Evolutionary conservation across 805 yeast species (phyloP).

Genomic region (Zygoascus ofunaensis): DNA sequence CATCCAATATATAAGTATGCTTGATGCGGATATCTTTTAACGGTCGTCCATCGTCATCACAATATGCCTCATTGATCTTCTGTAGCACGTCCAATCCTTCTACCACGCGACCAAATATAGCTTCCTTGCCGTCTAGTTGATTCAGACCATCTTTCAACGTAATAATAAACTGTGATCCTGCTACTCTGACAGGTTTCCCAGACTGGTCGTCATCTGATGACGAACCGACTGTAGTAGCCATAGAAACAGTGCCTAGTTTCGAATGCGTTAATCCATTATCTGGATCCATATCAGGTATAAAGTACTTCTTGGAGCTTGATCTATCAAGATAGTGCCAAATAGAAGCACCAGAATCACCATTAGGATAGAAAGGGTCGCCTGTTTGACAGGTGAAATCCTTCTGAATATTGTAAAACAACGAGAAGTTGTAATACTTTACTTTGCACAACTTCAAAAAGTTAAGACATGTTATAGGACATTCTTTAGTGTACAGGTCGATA

Average conservation of each 20-base stretch:
- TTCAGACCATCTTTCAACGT: constrained; percentile 28
- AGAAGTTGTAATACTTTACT: constrained; percentile 41
- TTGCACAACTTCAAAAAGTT: constrained; percentile 50
- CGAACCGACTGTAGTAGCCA: constrained; percentile 16
- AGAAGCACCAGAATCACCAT: constrained; percentile 25
- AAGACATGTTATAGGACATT: constrained; percentile 32
- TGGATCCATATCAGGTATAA: constrained; percentile 20
- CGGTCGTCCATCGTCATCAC: constrained; percentile 37
- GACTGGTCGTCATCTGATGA: constrained; percentile 2
- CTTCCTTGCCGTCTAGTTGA: constrained; percentile 21
- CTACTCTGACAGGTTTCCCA: constrained; percentile 13
- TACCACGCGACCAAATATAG: constrained; percentile 41
- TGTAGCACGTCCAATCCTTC: constrained; percentile 43
- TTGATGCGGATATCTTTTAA: constrained; percentile 43
- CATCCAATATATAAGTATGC: constrained; percentile 42
- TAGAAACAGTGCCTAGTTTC: constrained; percentile 31
- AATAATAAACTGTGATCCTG: constrained; percentile 33
- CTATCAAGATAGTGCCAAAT: constrained; percentile 26
- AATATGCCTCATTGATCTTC: constrained; percentile 32
- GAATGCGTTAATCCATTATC: constrained; percentile 22
- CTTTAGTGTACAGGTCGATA: constrained; percentile 36
- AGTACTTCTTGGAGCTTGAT: constrained; percentile 8
- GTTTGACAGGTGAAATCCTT: constrained; percentile 33
- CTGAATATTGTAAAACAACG: constrained; percentile 40
- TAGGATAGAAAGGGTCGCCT: constrained; percentile 44